Percentiles rank a stretch among this genome's conserved stretches.
These are phyloP conservation scores for Hortiboletus campestris DNA, from an alignment of 768 basidiomycete species.

Conservation along the genomic window DNA sequence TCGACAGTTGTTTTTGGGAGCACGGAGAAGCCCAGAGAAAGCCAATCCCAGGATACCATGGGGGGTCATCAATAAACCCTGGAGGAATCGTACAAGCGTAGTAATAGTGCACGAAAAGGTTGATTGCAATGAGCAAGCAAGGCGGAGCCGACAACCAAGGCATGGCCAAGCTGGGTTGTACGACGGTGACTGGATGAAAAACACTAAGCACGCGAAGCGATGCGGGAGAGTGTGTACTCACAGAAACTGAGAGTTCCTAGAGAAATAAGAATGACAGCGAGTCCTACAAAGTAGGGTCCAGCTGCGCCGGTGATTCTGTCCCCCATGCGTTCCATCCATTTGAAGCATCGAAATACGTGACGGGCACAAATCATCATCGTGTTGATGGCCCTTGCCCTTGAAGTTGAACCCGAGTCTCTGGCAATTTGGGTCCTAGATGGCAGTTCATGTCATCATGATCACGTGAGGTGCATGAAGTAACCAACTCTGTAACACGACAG, in stretches of 20 bases:
- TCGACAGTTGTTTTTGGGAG: conserved; percentile 14
- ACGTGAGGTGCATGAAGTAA: background rate
- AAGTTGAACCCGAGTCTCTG: background rate
- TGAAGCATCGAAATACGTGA: conserved; percentile 56
- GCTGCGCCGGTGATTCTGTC: conserved; percentile 86
- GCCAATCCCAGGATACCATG: conserved; percentile 37
- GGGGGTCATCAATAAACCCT: conserved; percentile 71
- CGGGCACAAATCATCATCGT: conserved; percentile 32
- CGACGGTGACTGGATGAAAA: conserved; percentile 65
- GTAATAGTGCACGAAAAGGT: conserved; percentile 82
- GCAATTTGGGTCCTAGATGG: too few relatives aligned
- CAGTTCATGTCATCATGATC: background rate
- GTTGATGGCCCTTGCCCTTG: background rate
- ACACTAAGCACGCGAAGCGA: background rate
- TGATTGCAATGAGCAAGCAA: conserved; percentile 73
- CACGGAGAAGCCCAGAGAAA: conserved; percentile 57
- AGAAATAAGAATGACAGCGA: conserved; percentile 74
- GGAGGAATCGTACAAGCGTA: conserved; percentile 77
- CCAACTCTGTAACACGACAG: too few relatives aligned
- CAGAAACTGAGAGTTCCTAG: conserved; percentile 77
- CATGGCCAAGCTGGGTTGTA: conserved; percentile 62
- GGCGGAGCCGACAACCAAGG: conserved; percentile 61
- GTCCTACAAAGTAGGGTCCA: conserved; percentile 83
- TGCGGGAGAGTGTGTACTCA: conserved; percentile 39
- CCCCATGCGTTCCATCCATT: conserved; percentile 64